These are phyloP conservation scores for Tylopilus sp. DNA, from an alignment of 768 basidiomycete genomes.

Conservation along the genomic window DNA sequence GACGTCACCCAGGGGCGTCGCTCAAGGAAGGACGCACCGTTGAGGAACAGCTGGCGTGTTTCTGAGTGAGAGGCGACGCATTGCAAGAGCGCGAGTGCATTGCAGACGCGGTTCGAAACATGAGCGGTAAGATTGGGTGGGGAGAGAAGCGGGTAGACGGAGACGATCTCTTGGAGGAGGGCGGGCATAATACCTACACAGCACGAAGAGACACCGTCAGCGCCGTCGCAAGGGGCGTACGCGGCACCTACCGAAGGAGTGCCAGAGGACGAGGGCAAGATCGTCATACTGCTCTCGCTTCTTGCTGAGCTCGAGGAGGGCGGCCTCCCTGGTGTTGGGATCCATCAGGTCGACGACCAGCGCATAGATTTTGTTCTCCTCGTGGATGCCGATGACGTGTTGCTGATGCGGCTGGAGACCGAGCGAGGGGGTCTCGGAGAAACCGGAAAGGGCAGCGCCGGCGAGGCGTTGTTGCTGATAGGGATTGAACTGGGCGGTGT, in stretches of 20 bases:
- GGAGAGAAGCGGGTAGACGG: conserved; percentile 93
- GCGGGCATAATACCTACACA: conserved; percentile 92
- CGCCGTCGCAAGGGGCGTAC: not conserved
- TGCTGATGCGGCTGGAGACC: conserved; percentile 52
- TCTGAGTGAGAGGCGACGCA: conserved; percentile 98
- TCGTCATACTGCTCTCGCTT: conserved; percentile 99
- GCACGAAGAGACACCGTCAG: not conserved
- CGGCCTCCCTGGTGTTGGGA: conserved; percentile 78
- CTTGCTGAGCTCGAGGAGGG: conserved; percentile 94
- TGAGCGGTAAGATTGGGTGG: conserved; percentile 96
- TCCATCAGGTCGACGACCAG: conserved; percentile 88
- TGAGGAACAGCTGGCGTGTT: conserved; percentile 91
- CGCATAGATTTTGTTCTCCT: conserved; percentile 83
- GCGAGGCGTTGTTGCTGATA: conserved; percentile 48
- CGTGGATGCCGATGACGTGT: conserved; percentile 50
- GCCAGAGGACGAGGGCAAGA: conserved; percentile 95
- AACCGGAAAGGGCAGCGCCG: conserved; percentile 34
- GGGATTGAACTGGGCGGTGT: conserved; percentile 54
- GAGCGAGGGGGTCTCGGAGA: conserved; percentile 64
- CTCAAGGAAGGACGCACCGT: conserved; percentile 49
- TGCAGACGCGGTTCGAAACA: conserved; percentile 98
- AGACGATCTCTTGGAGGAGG: conserved; percentile 94
- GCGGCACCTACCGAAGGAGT: conserved; percentile 78
- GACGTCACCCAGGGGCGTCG: not conserved
- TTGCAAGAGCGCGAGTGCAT: conserved; percentile 94